Conservation (phyloP, 2,329 filamentous ascomycete species). For the Trichoderma endophyticum region DNA sequence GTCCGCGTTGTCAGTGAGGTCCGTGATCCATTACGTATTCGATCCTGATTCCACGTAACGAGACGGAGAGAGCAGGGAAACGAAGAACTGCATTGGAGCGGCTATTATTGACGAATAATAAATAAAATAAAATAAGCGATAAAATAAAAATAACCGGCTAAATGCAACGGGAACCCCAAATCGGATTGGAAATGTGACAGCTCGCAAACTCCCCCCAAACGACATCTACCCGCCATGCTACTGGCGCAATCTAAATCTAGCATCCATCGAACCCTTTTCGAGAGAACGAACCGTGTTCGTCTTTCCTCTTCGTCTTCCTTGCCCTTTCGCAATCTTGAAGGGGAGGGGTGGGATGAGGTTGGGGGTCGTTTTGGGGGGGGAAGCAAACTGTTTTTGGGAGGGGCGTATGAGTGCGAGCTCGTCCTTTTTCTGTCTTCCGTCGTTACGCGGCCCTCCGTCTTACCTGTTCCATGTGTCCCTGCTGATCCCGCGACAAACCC, state of each 20-base stretch:
- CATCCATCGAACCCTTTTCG: background rate
- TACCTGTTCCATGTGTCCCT: slow-evolving; percentile 3
- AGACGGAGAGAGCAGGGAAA: background rate
- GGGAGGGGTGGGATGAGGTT: background rate
- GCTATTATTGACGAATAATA: background rate
- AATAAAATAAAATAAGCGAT: background rate
- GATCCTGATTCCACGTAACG: background rate
- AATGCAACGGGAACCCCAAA: slow-evolving; percentile 7
- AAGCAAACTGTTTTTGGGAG: background rate
- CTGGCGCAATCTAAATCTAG: slow-evolving; percentile 17
- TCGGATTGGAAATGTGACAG: slow-evolving; percentile 1
- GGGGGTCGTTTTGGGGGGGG: background rate
- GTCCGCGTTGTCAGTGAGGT: background rate
- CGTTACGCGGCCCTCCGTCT: background rate
- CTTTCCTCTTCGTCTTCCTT: background rate
- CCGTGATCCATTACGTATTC: background rate
- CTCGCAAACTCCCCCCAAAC: background rate
- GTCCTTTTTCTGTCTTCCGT: background rate
- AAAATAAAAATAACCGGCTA: background rate
- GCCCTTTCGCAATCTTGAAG: background rate
- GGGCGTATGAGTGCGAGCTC: background rate
- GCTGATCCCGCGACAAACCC: slow-evolving; percentile 9
- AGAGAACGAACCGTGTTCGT: background rate
- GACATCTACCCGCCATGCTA: background rate
- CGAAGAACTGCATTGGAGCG: background rate